Evolutionary conservation across 768 basidiomycete genomes (phyloP).

Genomic region (Collybia mongolica): DNA sequence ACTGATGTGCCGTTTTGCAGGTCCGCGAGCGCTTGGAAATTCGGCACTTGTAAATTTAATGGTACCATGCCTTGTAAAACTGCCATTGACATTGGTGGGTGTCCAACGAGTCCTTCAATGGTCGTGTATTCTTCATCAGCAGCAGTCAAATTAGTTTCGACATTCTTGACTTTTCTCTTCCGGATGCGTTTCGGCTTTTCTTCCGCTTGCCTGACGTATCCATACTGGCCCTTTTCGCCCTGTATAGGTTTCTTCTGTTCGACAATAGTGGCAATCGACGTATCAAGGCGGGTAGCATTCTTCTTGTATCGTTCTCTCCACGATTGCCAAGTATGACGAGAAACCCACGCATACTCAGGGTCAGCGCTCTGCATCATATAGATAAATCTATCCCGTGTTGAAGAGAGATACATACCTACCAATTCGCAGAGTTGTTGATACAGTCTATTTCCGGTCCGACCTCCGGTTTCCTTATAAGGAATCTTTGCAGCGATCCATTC

Average conservation of each 20-base stretch:
- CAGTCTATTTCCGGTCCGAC: constrained; percentile 77
- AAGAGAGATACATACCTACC: constrained; percentile 32
- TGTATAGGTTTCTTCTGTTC: constrained; percentile 64
- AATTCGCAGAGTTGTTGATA: constrained; percentile 81
- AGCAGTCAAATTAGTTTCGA: constrained; percentile 14
- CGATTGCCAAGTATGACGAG: constrained; percentile 85
- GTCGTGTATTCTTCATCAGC: constrained; percentile 22
- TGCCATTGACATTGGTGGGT: constrained; percentile 15
- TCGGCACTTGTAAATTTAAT: constrained; percentile 12
- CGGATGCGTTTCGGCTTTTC: constrained; percentile 61
- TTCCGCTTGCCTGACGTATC: constrained; percentile 75
- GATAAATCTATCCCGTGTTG: not conserved
- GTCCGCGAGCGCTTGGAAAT: constrained; percentile 9
- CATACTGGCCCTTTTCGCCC: constrained; percentile 82
- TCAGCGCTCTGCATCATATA: constrained; percentile 46
- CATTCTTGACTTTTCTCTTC: constrained; percentile 42
- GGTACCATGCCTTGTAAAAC: constrained; percentile 11
- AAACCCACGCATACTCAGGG: constrained; percentile 78
- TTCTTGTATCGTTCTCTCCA: constrained; percentile 92
- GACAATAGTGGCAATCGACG: constrained; percentile 62
- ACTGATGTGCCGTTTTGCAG: constrained; percentile 5
- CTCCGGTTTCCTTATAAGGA: constrained; percentile 80
- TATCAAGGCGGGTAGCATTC: constrained; percentile 66
- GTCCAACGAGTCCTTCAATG: constrained; percentile 17
- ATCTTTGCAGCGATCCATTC: constrained; percentile 82